Evolutionary conservation across 805 yeast genomes (phyloP).

Genomic region (Dipodascus albidus): DNA sequence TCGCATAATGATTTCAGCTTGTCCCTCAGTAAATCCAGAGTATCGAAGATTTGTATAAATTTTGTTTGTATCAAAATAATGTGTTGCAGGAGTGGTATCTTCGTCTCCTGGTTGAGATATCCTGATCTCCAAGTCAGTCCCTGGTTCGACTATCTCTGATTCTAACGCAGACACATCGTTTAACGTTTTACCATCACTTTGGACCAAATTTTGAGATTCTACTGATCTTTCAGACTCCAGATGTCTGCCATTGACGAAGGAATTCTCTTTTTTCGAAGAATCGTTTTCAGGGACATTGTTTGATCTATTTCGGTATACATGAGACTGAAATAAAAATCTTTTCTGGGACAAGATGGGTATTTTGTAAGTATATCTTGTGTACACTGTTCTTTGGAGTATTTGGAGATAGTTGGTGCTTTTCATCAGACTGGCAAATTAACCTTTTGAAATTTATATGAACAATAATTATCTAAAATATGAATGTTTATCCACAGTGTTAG

Average conservation of each 20-base stretch:
- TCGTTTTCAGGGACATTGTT: too few species aligned
- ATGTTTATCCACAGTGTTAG: too few species aligned
- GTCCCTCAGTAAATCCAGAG: slow-evolving; percentile 50
- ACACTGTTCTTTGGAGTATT: slow-evolving; percentile 1
- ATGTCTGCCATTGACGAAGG: slow-evolving; percentile 4
- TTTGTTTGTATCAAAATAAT: slow-evolving; percentile 48
- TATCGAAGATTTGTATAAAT: slow-evolving; percentile 41
- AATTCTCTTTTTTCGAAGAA: slow-evolving; percentile 6
- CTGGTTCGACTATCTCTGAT: background rate
- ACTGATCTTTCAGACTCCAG: background rate
- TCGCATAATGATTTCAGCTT: slow-evolving; percentile 48
- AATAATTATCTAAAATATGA: too few species aligned
- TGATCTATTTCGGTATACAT: too few species aligned
- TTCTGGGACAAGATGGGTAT: too few species aligned
- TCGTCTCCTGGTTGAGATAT: background rate
- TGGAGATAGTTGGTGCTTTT: too few species aligned
- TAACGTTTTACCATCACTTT: too few species aligned
- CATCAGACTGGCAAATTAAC: too few species aligned
- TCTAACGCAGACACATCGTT: slow-evolving; percentile 4
- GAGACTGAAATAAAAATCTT: too few species aligned
- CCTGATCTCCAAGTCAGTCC: background rate
- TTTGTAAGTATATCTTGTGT: slow-evolving; percentile 8
- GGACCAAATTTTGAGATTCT: background rate
- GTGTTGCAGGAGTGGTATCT: slow-evolving; percentile 5
- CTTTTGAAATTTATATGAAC: too few species aligned